Percentiles rank a stretch among this genome's conserved stretches.
These are phyloP conservation scores for Gracilaria gracilis DNA, from an alignment of 23 red algal species.

Conservation along the genomic window DNA sequence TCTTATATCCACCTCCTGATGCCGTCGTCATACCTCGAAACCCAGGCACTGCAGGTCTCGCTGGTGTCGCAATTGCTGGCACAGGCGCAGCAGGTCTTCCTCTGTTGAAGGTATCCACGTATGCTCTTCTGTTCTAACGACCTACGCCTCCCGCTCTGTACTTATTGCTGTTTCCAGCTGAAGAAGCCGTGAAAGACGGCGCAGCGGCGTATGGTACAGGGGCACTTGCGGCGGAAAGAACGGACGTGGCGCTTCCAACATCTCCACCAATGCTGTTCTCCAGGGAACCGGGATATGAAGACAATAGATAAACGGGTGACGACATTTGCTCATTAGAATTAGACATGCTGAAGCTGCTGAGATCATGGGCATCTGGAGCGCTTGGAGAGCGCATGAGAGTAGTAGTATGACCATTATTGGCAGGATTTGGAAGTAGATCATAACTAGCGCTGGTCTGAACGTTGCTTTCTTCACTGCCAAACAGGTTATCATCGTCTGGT, in stretches of 20 bases:
- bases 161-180: constrained; percentile 32
- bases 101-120: constrained; percentile 78
- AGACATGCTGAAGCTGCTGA: background rate
- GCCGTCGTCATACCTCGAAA: background rate
- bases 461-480: background rate
- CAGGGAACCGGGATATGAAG: background rate
- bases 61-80: background rate
- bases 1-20: constrained; percentile 13
- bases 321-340: background rate
- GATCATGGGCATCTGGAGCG: constrained; percentile 9
- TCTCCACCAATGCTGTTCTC: constrained; percentile 37
- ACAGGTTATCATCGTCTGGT: constrained; percentile 50
- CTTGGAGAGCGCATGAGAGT: background rate
- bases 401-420: background rate
- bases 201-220: constrained; percentile 25
- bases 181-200: background rate
- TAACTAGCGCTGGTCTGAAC: constrained; percentile 21
- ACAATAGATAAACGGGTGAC: background rate
- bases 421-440: background rate
- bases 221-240: constrained; percentile 40
- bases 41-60: constrained; percentile 13
- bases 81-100: background rate
- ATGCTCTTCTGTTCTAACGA: constrained; percentile 36
- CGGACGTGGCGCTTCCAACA: constrained; percentile 24
- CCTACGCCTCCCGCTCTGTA: constrained; percentile 33